Percentiles rank a stretch among this genome's conserved stretches.
phyloP scores from a whole-genome alignment of 2,329 filamentous ascomycete genomes.

The Chrysoporthe austroafricana region DNA sequence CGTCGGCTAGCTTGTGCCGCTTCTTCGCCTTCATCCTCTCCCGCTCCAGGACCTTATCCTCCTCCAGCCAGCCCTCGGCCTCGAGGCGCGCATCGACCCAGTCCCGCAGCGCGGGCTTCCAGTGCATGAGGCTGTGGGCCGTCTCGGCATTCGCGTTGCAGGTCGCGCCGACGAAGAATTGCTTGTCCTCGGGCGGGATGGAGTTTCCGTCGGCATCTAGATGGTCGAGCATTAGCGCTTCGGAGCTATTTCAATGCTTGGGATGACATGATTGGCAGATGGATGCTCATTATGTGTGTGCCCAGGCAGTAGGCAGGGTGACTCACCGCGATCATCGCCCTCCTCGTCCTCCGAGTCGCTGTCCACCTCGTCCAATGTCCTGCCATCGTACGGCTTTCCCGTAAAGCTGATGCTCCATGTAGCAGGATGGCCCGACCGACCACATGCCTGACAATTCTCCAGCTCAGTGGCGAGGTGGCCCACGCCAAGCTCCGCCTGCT shows the following conservation, averaged over 20 bases:
- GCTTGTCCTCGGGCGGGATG: constrained; percentile 42
- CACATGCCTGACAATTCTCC: constrained; percentile 38
- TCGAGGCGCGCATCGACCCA: constrained; percentile 69
- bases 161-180: constrained; percentile 45
- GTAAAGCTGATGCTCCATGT: constrained; percentile 65
- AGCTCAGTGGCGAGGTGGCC: constrained; percentile 14
- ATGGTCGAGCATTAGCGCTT: constrained; percentile 32
- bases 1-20: constrained; percentile 62
- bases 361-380: constrained; percentile 68
- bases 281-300: neutral
- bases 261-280: neutral
- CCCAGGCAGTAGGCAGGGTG: neutral
- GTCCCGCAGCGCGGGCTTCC: constrained; percentile 74
- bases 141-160: constrained; percentile 62
- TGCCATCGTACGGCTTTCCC: constrained; percentile 67
- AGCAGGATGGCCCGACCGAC: constrained; percentile 69
- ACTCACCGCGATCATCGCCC: constrained; percentile 32
- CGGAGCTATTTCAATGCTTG: neutral
- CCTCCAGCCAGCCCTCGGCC: constrained; percentile 58
- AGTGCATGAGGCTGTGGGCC: constrained; percentile 74
- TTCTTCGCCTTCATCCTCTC: constrained; percentile 64
- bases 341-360: constrained; percentile 35
- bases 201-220: constrained; percentile 46
- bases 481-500: constrained; percentile 34
- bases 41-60: constrained; percentile 62